Base-by-base conservation (phyloP, 106 monocot species). In the Dendrobium huoshanense region DNA sequence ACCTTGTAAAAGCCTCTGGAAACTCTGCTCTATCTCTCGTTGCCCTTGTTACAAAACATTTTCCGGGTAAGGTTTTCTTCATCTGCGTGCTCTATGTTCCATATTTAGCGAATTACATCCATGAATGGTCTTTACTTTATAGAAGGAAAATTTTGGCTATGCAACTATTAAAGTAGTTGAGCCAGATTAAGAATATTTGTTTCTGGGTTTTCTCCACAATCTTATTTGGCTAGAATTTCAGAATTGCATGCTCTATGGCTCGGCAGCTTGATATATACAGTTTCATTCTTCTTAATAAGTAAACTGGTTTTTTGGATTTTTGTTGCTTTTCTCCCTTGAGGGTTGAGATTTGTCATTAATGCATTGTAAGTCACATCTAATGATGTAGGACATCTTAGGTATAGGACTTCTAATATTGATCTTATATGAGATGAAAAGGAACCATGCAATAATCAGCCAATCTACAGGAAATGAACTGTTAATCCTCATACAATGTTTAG, bases 1-100 rank as follows among this genome's bases (percentile, higher is more conserved):
- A 92, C 68, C 91, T 99, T 80, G 98, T 95, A 11, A 88, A 88
- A 37, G 78, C 98, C 68, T 89, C 87, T 77, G 84, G 65, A 80
- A 92, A 93, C 24, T 99, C 98, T 81, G 92, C 98, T 83, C 77
- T 78, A 67, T 82, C 90, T 85, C 91, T 99, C 56, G 91, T 99
- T 83, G 79, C 85, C 73, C 87, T 99, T 45, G 78, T 99, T 44
- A 49, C 92, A 45, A 82, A 85, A 42, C 89, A 99, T 84, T 99
- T 99, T 80, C 98, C 95, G 81, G 96, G 96, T 97, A 89, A 64
- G 5, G 10, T 68, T 27, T 49, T 18, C 20, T 33, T n/a, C 67
- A 45, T 77, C 24, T 54, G 55, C 9, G 3, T 76, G 41, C 5
- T 49, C 9, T 76, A 7, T 76, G 41, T 76, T 47, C 20, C 13